Conservation (phyloP, 2,329 filamentous ascomycete species). For the Aspergillus sp. region DNA sequence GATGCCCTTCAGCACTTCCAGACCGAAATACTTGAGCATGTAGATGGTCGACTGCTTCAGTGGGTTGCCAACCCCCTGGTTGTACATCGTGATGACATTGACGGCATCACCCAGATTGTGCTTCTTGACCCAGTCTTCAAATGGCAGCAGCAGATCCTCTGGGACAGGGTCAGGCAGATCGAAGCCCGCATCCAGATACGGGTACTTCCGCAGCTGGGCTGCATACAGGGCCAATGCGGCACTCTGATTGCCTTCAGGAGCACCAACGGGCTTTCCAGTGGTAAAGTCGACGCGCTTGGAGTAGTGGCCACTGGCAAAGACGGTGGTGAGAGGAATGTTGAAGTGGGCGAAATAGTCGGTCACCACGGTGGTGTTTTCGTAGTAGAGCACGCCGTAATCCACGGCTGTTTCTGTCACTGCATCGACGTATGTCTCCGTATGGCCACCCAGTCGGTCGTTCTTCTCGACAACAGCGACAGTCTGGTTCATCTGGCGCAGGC, state of each 20-base stretch:
- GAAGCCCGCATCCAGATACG: constrained; percentile 18
- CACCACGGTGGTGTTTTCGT: constrained; percentile 13
- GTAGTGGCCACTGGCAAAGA: background rate
- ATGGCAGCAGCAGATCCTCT: constrained; percentile 23
- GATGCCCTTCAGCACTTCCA: constrained; percentile 27
- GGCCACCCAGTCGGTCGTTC: constrained; percentile 20
- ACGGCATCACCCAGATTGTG: constrained; percentile 17
- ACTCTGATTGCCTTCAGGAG: constrained; percentile 6
- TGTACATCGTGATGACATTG: constrained; percentile 12
- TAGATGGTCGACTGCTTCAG: constrained; percentile 17
- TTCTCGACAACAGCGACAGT: constrained; percentile 23
- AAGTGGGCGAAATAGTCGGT: constrained; percentile 19
- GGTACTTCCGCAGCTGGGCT: constrained; percentile 15
- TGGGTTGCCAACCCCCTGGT: constrained; percentile 15
- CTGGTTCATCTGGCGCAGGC: constrained; percentile 18
- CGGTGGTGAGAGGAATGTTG: constrained; percentile 9
- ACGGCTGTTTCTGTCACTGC: constrained; percentile 11
- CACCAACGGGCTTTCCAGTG: constrained; percentile 12
- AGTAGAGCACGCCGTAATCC: constrained; percentile 26
- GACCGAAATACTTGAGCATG: constrained; percentile 20
- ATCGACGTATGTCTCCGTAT: constrained; percentile 21
- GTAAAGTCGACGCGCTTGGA: constrained; percentile 14
- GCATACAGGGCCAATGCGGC: constrained; percentile 9
- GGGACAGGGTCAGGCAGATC: constrained; percentile 23
- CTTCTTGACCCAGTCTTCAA: constrained; percentile 22